Evolutionary conservation across 1,284 basidiomycete species (phyloP).

Genomic region (Phlebopus sp.): DNA sequence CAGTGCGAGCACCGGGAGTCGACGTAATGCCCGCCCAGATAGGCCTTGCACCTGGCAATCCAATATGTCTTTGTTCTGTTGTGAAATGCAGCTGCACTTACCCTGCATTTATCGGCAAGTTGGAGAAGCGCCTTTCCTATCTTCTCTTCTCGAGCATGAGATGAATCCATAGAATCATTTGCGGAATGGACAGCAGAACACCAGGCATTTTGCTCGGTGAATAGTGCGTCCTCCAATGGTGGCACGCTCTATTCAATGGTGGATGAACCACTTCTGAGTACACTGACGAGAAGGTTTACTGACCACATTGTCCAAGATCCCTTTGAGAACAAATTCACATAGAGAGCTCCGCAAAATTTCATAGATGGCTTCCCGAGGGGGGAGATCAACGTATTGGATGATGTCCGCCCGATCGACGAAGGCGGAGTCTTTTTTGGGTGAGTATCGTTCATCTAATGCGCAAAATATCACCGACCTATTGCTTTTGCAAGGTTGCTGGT

Average conservation of each 20-base stretch:
- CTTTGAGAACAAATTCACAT: constrained; percentile 72
- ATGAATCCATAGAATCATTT: constrained; percentile 5
- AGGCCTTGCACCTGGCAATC: constrained; percentile 59
- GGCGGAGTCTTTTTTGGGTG: constrained; percentile 67
- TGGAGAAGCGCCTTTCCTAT: constrained; percentile 60
- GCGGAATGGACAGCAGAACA: constrained; percentile 7
- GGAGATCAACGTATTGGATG: constrained; percentile 90
- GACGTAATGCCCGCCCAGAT: constrained; percentile 87
- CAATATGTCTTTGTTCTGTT: neutral
- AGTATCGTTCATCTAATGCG: neutral
- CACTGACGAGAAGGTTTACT: constrained; percentile 21
- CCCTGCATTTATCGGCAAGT: constrained; percentile 73
- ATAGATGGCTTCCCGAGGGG: constrained; percentile 88
- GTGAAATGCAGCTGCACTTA: constrained; percentile 31
- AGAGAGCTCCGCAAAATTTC: constrained; percentile 89
- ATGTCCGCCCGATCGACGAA: constrained; percentile 98
- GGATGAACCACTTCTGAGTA: constrained; percentile 2
- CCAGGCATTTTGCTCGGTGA: constrained; percentile 41
- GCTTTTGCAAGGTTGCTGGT: constrained; percentile 95
- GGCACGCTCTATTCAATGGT: constrained; percentile 54
- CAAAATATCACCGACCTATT: constrained; percentile 64
- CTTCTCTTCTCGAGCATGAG: constrained; percentile 36
- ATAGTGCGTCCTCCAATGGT: constrained; percentile 55
- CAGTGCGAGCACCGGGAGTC: constrained; percentile 89
- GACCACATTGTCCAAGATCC: constrained; percentile 65